Conservation (phyloP, 169 alveolate species). For the Plasmodium vinckei region DNA sequence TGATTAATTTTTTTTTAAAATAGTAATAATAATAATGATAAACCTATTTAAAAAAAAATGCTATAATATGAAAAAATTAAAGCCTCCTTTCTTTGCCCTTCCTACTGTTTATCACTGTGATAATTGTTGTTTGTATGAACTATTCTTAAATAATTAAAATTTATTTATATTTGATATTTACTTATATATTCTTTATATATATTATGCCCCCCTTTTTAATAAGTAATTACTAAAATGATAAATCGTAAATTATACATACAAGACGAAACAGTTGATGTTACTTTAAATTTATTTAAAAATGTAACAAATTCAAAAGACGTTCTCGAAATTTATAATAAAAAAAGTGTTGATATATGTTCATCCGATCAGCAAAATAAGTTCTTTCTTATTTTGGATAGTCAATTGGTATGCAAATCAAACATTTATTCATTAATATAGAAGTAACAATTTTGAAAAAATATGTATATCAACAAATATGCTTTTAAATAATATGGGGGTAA, state of each 20-base stretch:
- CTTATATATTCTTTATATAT: too few species aligned
- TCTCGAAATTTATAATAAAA: conserved; percentile 14
- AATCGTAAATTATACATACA: conserved; percentile 13
- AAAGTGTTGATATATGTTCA: not conserved
- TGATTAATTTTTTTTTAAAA: too few species aligned
- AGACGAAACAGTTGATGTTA: conserved; percentile 37
- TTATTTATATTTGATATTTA: too few species aligned
- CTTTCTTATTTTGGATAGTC: conserved; percentile 54
- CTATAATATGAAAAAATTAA: too few species aligned
- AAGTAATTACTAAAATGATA: not conserved
- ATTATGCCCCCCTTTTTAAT: too few species aligned
- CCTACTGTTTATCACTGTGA: too few species aligned
- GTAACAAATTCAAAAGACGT: conserved; percentile 42
- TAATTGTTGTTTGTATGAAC: too few species aligned
- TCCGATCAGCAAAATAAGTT: not conserved
- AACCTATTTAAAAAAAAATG: too few species aligned
- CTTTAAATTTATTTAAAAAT: conserved; percentile 59
- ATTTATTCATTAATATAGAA: not conserved
- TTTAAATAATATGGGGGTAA: not conserved
- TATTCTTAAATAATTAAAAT: too few species aligned
- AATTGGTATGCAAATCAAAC: conserved; percentile 5
- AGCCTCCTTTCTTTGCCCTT: too few species aligned
- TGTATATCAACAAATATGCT: not conserved
- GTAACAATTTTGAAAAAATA: not conserved
- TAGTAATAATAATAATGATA: too few species aligned